Evolutionary conservation across 805 yeast genomes (phyloP), one percentile per base, ranked within the genome.

Genomic region (Yarrowia deformans): DNA sequence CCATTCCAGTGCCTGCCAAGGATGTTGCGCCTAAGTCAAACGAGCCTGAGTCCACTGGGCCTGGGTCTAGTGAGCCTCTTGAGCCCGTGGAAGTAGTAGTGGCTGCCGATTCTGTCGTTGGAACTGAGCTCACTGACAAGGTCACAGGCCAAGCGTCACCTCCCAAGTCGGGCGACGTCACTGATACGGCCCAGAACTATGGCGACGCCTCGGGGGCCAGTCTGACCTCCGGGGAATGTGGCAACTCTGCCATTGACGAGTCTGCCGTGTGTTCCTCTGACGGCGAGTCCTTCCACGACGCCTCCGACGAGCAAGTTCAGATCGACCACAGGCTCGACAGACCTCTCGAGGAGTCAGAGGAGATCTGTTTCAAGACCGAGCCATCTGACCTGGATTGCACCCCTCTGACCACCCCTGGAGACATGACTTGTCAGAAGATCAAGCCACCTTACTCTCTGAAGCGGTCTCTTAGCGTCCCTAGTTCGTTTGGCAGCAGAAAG

Each of bases 211-310:
- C 29, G 29, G n/a, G n/a, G n/a, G 29, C 29, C 29, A 23, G 4
- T 23, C 29, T 14, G 35, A 13, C 50, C 32, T 34, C 40, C 23
- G 23, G 8, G 7, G 39, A n/a, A 2, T 54, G 60, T 12, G 60
- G 60, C 18, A 54, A 54, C 45, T 19, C 45, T 8, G 60, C 60
- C 13, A 54, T 54, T 8, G 45, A 39, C 45, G 60, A 54, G 19
- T 54, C 58, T 3, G 42, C 16, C 2, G 42, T 8, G 2, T 35
- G 29, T 13, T 54, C 40, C 9, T 39, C 60, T 2, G 43, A 37
- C 45, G 13, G 35, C n/a, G 60, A 54, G 8, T 18, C 39, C 12
- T 54, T 54, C 35, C 60, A 54, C 18, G 60, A 54, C 19, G 60
- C 60, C 0, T 54, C 60, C 1, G 60, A 19, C 34, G 60, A 54